Conservation (phyloP, 495 filamentous ascomycete species). For the Penicillium odoratum region DNA sequence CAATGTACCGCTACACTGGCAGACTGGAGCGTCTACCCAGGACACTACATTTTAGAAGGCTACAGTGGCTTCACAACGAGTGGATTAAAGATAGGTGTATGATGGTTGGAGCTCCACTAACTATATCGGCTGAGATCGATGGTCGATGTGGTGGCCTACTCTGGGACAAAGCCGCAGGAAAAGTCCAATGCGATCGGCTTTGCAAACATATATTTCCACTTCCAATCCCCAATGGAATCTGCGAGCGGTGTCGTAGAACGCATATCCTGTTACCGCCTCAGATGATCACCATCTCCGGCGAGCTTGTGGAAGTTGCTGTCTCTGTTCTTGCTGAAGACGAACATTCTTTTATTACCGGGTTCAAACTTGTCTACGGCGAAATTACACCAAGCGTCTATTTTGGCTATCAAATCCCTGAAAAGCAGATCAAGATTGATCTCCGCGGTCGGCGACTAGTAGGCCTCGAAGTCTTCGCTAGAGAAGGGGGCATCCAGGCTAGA, state of each 20-base stretch:
- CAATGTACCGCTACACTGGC: neutral
- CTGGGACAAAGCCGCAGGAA: neutral
- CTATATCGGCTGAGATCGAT: neutral
- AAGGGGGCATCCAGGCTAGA: neutral
- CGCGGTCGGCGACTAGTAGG: neutral
- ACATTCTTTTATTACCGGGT: constrained; percentile 1
- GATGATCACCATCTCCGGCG: neutral
- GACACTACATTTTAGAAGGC: neutral
- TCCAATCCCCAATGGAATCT: neutral
- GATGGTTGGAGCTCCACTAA: neutral
- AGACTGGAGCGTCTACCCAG: neutral
- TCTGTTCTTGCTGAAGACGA: constrained; percentile 3
- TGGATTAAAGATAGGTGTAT: constrained; percentile 4
- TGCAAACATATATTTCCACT: neutral
- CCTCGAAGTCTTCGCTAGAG: neutral
- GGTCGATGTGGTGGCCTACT: neutral
- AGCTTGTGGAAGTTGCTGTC: neutral
- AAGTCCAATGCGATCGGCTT: neutral
- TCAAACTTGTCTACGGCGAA: neutral
- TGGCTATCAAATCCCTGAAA: constrained; percentile 1
- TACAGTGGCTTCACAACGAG: constrained; percentile 1
- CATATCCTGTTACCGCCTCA: neutral
- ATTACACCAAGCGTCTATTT: neutral
- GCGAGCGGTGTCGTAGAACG: neutral
- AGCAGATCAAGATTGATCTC: neutral